These are phyloP conservation scores for Cutaneotrichosporon sp. DNA, from an alignment of 1,284 basidiomycete genomes.

Conservation along the genomic window DNA sequence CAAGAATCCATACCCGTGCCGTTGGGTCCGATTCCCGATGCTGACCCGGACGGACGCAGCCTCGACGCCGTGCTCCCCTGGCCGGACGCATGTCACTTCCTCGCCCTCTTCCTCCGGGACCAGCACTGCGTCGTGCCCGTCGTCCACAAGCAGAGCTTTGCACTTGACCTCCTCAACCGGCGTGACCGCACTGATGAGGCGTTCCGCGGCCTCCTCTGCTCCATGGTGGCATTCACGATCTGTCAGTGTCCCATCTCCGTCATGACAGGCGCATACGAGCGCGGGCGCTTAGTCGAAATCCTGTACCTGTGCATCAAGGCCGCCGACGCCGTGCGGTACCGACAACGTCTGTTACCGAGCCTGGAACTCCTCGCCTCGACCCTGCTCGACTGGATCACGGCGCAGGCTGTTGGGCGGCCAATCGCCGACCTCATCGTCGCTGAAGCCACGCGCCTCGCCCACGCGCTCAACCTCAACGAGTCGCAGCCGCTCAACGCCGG, in stretches of 20 bases:
- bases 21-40: background rate
- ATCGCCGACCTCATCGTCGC: slow-evolving; percentile 23
- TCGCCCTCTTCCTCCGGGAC: slow-evolving; percentile 33
- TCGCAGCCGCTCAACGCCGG: slow-evolving; percentile 12
- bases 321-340: slow-evolving; percentile 28
- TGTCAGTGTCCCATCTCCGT: slow-evolving; percentile 32
- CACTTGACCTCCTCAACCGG: slow-evolving; percentile 33
- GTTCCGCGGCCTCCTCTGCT: slow-evolving; percentile 34
- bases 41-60: background rate
- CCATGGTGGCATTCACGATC: slow-evolving; percentile 36
- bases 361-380: slow-evolving; percentile 26
- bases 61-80: slow-evolving; percentile 30
- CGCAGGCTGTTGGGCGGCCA: slow-evolving; percentile 26
- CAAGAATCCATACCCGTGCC: background rate
- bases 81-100: slow-evolving; percentile 34
- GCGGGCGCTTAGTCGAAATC: slow-evolving; percentile 25
- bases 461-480: slow-evolving; percentile 27
- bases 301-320: slow-evolving; percentile 29
- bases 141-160: slow-evolving; percentile 36
- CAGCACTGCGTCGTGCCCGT: slow-evolving; percentile 40
- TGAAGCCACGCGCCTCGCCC: slow-evolving; percentile 28
- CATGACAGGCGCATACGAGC: slow-evolving; percentile 28
- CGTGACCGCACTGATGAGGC: slow-evolving; percentile 31
- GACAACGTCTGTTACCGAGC: slow-evolving; percentile 23
- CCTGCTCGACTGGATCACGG: slow-evolving; percentile 30